Percentiles rank a stretch among this genome's conserved stretches.
phyloP scores from a whole-genome alignment of 2,329 filamentous ascomycete species.

The Exserohilum rostratum region DNA sequence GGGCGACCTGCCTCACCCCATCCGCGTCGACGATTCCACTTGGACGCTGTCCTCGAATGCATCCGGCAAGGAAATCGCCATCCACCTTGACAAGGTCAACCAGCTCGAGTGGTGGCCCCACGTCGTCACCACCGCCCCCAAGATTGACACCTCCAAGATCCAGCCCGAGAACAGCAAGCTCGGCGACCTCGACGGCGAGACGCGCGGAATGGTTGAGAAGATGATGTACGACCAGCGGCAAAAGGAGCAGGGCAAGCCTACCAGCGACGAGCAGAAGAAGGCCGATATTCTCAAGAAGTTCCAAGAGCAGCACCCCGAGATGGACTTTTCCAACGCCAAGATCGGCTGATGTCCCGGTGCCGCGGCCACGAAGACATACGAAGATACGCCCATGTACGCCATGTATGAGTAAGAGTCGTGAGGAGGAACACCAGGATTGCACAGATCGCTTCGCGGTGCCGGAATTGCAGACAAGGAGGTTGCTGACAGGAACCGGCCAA shows the following conservation, averaged over 20 bases:
- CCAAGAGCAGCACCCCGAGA: slow-evolving; percentile 77
- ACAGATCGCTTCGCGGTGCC: background rate
- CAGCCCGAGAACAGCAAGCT: slow-evolving; percentile 90
- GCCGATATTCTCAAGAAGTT: slow-evolving; percentile 88
- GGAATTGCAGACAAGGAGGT: background rate
- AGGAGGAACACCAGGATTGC: background rate
- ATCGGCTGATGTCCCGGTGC: slow-evolving; percentile 51
- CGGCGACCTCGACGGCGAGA: slow-evolving; percentile 92
- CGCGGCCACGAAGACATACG: background rate
- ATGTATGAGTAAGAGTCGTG: background rate
- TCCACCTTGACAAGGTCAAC: slow-evolving; percentile 94
- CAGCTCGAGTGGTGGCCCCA: slow-evolving; percentile 99
- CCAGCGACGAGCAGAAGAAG: slow-evolving; percentile 95
- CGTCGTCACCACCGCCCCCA: slow-evolving; percentile 82
- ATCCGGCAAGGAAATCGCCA: slow-evolving; percentile 73
- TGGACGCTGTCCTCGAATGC: slow-evolving; percentile 83
- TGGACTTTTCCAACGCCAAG: slow-evolving; percentile 72
- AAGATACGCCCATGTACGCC: background rate
- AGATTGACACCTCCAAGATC: slow-evolving; percentile 95
- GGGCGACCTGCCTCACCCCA: slow-evolving; percentile 82
- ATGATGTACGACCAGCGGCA: slow-evolving; percentile 99
- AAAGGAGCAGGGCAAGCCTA: slow-evolving; percentile 89
- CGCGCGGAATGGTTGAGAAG: slow-evolving; percentile 97
- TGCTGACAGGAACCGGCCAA: background rate
- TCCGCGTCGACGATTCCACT: slow-evolving; percentile 85